Base-by-base conservation (phyloP, 2,329 filamentous ascomycete genomes). In the Pestalotiopsis sp. region DNA sequence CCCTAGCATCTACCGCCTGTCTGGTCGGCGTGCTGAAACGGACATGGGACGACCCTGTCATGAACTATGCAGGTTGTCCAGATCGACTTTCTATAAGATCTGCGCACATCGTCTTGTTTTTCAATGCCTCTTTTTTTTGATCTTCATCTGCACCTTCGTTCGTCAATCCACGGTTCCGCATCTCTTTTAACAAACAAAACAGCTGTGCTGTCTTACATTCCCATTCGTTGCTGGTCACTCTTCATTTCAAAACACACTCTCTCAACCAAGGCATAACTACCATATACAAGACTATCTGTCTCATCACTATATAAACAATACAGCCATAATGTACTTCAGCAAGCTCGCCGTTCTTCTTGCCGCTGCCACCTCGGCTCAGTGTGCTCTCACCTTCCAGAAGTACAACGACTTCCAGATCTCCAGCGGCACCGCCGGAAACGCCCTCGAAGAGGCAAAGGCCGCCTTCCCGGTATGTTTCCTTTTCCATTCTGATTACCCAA, bases 391-490 rank as follows among this genome's bases (percentile, higher is more conserved):
- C 11, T 65, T 62, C 30, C 62, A 66, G 6, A 57, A 62, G 3
- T 70, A 70, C 40, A 24, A 68, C 61, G 30, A 70, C 67, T 86
- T 88, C 75, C 82, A 83, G 70, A 78, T 88, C 63, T 84, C 84
- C 0, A 81, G 81, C 58, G 86, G 86, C 2, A 77, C 81, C 10
- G 84, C 81, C 24, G 85, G 86, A 65, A 83, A 87, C 59, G 86
- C 85, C 13, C 79, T 87, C 22, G 81, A 78, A 1, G 85, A 88
- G 75, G 86, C 86, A 66, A 78, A 85, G 59, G 81, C 83, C 65
- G 83, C 85, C 70, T 88, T 89, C 73, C 84, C 86, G 0, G 85
- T 85, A 76, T 60, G 79, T 71, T 22, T 1, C 2, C 4, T 2
- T 3, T 26, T 6, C 1, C 9, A 3, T 11, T 38, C 7, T 44